Evolutionary conservation across 2,329 filamentous ascomycete species (phyloP).

Genomic region (Ophiostoma sp.): DNA sequence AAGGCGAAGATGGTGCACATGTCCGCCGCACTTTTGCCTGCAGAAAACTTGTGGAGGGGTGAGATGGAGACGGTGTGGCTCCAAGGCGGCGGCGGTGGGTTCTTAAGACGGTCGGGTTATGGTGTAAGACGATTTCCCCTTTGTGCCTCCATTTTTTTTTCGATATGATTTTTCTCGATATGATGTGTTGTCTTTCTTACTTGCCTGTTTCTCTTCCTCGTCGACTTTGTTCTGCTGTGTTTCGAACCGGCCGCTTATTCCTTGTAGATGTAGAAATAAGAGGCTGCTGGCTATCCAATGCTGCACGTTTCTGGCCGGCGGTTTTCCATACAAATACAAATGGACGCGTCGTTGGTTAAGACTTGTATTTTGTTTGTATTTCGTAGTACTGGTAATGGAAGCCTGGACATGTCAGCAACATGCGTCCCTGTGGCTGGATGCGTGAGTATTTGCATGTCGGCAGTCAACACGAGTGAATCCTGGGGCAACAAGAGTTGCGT

Average conservation of each 20-base stretch:
- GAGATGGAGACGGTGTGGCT: conserved; percentile 18
- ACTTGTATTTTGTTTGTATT: neutral
- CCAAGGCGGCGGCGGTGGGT: conserved; percentile 9
- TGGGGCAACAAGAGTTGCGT: neutral
- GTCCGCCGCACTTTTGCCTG: neutral
- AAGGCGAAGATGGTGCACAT: neutral
- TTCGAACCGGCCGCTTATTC: neutral
- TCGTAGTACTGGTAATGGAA: neutral
- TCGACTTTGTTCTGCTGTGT: neutral
- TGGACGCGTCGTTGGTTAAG: neutral
- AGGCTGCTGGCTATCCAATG: neutral
- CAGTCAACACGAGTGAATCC: neutral
- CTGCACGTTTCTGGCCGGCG: neutral
- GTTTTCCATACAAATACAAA: neutral
- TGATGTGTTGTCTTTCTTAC: neutral
- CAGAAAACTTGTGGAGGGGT: neutral
- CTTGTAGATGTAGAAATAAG: neutral
- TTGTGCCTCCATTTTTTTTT: neutral
- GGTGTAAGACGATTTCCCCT: conserved; percentile 10
- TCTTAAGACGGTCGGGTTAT: neutral
- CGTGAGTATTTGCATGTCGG: neutral
- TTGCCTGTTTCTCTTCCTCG: neutral
- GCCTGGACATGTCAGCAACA: neutral
- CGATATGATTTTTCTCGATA: neutral
- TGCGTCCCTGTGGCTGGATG: neutral